Evolutionary conservation across 306 rosid genomes (phyloP).

Genomic region (Cucurbita ficifolia): DNA sequence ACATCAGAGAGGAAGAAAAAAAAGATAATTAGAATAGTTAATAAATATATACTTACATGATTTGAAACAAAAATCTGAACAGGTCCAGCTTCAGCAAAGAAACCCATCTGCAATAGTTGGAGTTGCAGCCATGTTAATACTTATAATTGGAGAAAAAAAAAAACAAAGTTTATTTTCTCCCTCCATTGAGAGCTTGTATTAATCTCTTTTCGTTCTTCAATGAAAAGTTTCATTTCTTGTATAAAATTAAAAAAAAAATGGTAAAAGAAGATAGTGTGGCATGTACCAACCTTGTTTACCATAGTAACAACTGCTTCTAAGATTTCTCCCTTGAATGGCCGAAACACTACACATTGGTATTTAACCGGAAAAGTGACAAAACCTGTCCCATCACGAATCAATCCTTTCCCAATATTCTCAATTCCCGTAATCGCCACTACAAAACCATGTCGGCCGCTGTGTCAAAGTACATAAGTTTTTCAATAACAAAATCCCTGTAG

Average conservation of each 20-base stretch:
- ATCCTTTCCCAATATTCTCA: constrained; percentile 70
- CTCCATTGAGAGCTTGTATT: too few relatives aligned
- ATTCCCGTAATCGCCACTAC: constrained; percentile 94
- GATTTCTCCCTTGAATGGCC: constrained; percentile 95
- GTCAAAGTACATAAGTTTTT: not conserved
- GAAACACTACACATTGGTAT: constrained; percentile 92
- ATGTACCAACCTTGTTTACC: constrained; percentile 71
- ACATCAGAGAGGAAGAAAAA: not conserved
- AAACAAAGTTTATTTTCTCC: too few relatives aligned
- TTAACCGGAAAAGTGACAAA: constrained; percentile 88
- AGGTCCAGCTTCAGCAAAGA: constrained; percentile 97
- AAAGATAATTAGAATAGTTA: not conserved
- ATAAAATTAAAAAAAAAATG: too few relatives aligned
- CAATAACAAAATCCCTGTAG: not conserved
- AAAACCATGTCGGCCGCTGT: constrained; percentile 91
- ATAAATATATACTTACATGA: constrained; percentile 41
- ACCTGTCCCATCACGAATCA: constrained; percentile 92
- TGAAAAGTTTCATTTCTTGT: too few relatives aligned
- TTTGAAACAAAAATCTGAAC: constrained; percentile 95
- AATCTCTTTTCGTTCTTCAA: too few relatives aligned
- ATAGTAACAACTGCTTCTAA: constrained; percentile 90
- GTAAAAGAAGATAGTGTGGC: not conserved
- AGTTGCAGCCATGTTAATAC: constrained; percentile 3
- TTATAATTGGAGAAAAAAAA: not conserved
- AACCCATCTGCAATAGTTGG: constrained; percentile 61